These are phyloP conservation scores for Colletotrichum sp. DNA, from an alignment of 2,329 filamentous ascomycete genomes.

Conservation along the genomic window DNA sequence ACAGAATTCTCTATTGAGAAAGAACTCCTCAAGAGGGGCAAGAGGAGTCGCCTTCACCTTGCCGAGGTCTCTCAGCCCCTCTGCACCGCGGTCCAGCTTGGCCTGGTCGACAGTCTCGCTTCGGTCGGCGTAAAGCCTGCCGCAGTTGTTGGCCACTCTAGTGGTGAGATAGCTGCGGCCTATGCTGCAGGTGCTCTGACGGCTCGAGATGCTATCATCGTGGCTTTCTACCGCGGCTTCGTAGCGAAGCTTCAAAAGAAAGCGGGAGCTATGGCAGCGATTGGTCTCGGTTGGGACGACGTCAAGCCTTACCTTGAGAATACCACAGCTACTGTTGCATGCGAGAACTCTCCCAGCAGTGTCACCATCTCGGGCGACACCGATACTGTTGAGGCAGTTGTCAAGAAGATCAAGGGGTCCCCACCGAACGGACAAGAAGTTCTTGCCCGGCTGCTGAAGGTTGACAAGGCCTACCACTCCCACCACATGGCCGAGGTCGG, in stretches of 20 bases:
- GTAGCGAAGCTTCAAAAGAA: slow-evolving; percentile 16
- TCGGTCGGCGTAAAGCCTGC: slow-evolving; percentile 32
- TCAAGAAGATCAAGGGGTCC: slow-evolving; percentile 29
- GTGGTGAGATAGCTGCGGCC: slow-evolving; percentile 49
- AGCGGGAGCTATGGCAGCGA: slow-evolving; percentile 40
- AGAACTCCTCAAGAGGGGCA: slow-evolving; percentile 9
- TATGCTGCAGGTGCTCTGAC: slow-evolving; percentile 42
- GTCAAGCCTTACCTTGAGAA: slow-evolving; percentile 27
- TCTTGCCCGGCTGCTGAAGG: slow-evolving; percentile 35
- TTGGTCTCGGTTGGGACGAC: slow-evolving; percentile 37
- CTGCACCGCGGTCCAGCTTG: slow-evolving; percentile 40
- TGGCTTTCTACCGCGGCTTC: slow-evolving; percentile 42
- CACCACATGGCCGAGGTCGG: slow-evolving; percentile 5
- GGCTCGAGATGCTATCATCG: slow-evolving; percentile 36
- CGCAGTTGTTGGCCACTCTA: slow-evolving; percentile 45
- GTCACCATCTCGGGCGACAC: slow-evolving; percentile 29
- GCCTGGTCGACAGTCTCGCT: slow-evolving; percentile 40
- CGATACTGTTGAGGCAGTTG: slow-evolving; percentile 23
- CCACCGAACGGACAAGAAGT: slow-evolving; percentile 25
- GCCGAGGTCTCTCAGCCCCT: slow-evolving; percentile 12
- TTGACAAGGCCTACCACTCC: slow-evolving; percentile 47
- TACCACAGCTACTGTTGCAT: slow-evolving; percentile 28
- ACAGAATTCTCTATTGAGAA: slow-evolving; percentile 14
- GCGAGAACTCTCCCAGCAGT: slow-evolving; percentile 32
- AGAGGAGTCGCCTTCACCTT: background rate